Base-by-base conservation (phyloP, 2,329 filamentous ascomycete genomes). In the Trichophyton rubrum region DNA sequence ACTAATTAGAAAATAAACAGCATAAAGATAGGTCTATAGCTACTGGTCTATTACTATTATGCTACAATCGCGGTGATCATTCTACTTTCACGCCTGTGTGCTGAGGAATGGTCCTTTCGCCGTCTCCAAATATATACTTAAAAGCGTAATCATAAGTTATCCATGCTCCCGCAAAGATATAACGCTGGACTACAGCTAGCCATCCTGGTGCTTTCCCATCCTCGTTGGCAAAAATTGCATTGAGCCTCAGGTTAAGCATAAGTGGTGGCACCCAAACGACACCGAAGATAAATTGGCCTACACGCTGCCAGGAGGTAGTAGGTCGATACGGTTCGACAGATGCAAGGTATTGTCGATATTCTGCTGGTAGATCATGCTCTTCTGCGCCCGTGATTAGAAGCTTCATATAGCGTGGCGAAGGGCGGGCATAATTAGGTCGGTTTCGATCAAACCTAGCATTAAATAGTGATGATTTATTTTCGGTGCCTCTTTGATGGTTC, bases 351-450 rank as follows among this genome's bases (percentile, higher is more conserved):
- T 77, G 75, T 66, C 85, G 85, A 69, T 96, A 99, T 60, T 88
- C 85, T 3, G 79, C 73, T 0, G 93, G 93, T 0, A 99, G 79
- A n/a, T 79, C 78, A 70, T 93, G 87, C 71, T 97, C 90, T 1
- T 77, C 75, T 0, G 89, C 91, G 15, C 93, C 93, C 65, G 86
- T 82, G 13, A 80, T 83, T 66, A 99, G 82, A 58, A 96, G 80
- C 63, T 86, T 85, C 24, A 96, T 77, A 71, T 99, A 97, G 11
- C 93, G 85, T 49, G 83, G 79, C 1, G 89, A 95, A 0, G 93
- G 82, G 73, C 96, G 89, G 0, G 90, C 88, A n/a, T 64, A 62
- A 35, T 59, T 43, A 13, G 62, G 41, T 72, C 56, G 40, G 30
- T 20, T 41, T n/a, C 56, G 15, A 17, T 45, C 43, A 15, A 55